A percentile compares a stretch with the other conserved stretches of the same genome.
These are phyloP conservation scores for Bacidia gigantensis DNA, from an alignment of 495 filamentous ascomycete species.

Conservation along the genomic window DNA sequence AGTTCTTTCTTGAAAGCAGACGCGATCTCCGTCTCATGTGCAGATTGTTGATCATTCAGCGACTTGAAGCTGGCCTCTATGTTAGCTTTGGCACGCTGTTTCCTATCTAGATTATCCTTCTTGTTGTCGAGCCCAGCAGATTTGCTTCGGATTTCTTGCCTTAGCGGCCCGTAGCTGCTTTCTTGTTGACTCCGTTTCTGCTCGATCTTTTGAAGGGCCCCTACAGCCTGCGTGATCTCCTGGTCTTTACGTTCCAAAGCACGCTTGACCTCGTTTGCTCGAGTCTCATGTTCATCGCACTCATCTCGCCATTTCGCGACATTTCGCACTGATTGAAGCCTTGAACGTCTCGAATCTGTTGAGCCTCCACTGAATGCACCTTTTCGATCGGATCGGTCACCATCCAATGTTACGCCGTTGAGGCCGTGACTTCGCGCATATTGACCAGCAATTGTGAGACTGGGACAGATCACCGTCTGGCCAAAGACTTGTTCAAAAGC, in stretches of 20 bases:
- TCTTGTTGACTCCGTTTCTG: slow-evolving; percentile 67
- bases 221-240: slow-evolving; percentile 66
- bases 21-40: slow-evolving; percentile 62
- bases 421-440: slow-evolving; percentile 84
- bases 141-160: slow-evolving; percentile 57
- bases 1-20: slow-evolving; percentile 89
- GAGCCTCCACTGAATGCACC: slow-evolving; percentile 92
- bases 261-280: slow-evolving; percentile 42
- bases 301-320: slow-evolving; percentile 60
- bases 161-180: slow-evolving; percentile 66
- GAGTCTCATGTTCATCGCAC: slow-evolving; percentile 50
- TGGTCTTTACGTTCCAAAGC: slow-evolving; percentile 70
- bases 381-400: slow-evolving; percentile 84
- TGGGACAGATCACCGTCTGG: slow-evolving; percentile 87
- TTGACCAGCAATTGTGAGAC: slow-evolving; percentile 67
- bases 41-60: slow-evolving; percentile 54
- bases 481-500: slow-evolving; percentile 92
- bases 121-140: slow-evolving; percentile 56
- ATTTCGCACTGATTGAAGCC: slow-evolving; percentile 69
- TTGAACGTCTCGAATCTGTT: slow-evolving; percentile 67
- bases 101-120: slow-evolving; percentile 60
- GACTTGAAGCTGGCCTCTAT: slow-evolving; percentile 64
- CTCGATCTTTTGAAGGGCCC: slow-evolving; percentile 70
- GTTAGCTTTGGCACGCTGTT: slow-evolving; percentile 51
- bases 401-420: slow-evolving; percentile 84